Base-by-base conservation (phyloP, 2,329 filamentous ascomycete species). In the Penicillium glabrum region DNA sequence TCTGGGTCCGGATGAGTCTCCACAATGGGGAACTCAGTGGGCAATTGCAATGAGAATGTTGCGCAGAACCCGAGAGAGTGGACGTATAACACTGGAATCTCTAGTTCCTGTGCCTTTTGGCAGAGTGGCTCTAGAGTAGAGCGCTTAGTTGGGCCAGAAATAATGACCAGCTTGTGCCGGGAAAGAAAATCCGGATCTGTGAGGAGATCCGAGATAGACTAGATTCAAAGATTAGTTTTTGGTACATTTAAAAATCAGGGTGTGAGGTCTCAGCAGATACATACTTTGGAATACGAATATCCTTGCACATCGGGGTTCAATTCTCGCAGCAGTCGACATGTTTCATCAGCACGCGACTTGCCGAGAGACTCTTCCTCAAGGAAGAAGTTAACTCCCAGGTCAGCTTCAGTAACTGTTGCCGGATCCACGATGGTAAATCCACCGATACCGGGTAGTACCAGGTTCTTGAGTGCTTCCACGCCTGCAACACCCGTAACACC, bases 301-400 rank as follows among this genome's bases (percentile, higher is more conserved):
- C 93, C 93, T 57, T 89, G 77, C 1, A 97, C 95, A 69, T 98
- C 95, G 2, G 93, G 92, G 69, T 99, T 99, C 59, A 99, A 81
- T 74, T 99, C 96, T 60, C 86, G 81, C 44, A 99, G 80, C 53
- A 93, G 81, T 60, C 88, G 86, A 56, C 88, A 87, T 53, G 89
- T 90, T 70, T 89, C 87, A 71, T 91, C 84, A 1, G 93, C 91
- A 64, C 95, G 86, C 26, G 86, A 86, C 67, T 87, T 87, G 52
- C 92, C 93, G 37, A 96, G 72, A 62, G 86, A 89, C 48, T 82
- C 79, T 66, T 95, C 86, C 59, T 96, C 91, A 0, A 99, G 81
- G 69, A 99, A 99, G 82, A 99, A 99, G 77, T 99, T 99, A 61
- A 97, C 89, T 5, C 96, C 95, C 41, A 99, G 80, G 68, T 99